phyloP scores from a whole-genome alignment of 106 monocot genomes.

The Dendrobium officinale region DNA sequence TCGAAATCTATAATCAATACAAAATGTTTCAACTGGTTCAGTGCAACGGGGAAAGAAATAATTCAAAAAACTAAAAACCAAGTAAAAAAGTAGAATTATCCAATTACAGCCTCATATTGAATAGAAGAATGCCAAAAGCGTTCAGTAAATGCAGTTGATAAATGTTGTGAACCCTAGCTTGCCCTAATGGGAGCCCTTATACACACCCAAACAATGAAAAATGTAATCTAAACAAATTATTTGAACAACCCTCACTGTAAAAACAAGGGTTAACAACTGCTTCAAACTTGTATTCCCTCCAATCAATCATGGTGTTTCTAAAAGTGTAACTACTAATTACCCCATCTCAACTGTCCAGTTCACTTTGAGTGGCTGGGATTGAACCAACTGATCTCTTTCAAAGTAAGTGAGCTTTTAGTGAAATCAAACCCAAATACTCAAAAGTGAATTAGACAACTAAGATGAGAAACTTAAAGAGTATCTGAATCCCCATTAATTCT shows the following conservation, averaged over 20 bases:
- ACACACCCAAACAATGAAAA: neutral
- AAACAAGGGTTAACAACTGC: neutral
- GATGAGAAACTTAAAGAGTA: neutral
- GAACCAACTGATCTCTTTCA: neutral
- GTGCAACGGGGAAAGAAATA: neutral
- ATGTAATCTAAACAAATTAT: neutral
- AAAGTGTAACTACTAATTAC: neutral
- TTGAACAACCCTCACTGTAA: neutral
- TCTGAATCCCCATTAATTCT: neutral
- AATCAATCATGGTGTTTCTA: neutral
- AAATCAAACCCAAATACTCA: neutral
- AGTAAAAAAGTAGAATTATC: neutral
- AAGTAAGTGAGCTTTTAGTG: neutral
- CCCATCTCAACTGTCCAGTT: neutral
- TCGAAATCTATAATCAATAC: neutral
- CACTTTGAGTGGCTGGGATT: neutral
- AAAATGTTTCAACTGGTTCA: no score
- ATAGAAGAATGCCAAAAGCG: neutral
- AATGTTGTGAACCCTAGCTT: neutral
- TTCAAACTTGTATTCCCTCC: neutral
- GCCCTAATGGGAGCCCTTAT: constrained; percentile 1
- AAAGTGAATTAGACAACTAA: neutral
- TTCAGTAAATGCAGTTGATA: neutral
- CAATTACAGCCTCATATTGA: neutral
- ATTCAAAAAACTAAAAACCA: neutral